Conservation (phyloP, 2,329 filamentous ascomycete genomes). For the Calonectria honghensis region DNA sequence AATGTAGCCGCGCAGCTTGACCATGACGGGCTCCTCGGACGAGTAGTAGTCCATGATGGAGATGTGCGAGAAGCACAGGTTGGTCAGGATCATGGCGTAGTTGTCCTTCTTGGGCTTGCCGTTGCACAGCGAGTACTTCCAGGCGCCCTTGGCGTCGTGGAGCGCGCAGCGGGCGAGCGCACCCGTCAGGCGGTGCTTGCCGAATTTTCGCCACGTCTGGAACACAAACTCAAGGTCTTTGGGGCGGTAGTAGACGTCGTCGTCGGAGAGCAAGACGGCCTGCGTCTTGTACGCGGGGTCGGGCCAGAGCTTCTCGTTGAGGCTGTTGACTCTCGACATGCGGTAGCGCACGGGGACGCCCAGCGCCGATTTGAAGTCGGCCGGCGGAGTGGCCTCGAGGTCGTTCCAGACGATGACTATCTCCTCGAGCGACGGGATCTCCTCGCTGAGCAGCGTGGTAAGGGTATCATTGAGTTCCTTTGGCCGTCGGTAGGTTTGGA, state of each 20-base stretch:
- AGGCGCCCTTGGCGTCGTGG: slow-evolving; percentile 51
- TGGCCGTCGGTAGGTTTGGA: slow-evolving; percentile 61
- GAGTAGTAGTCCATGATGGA: slow-evolving; percentile 63
- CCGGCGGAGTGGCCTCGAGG: slow-evolving; percentile 55
- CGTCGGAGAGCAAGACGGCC: slow-evolving; percentile 63
- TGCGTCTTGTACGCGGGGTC: slow-evolving; percentile 61
- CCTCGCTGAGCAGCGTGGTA: slow-evolving; percentile 50
- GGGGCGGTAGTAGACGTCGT: slow-evolving; percentile 64
- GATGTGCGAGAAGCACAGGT: slow-evolving; percentile 62
- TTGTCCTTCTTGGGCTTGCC: slow-evolving; percentile 49
- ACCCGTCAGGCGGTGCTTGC: slow-evolving; percentile 59
- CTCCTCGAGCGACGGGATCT: slow-evolving; percentile 61
- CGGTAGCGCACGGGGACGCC: slow-evolving; percentile 61
- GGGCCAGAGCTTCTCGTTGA: slow-evolving; percentile 62
- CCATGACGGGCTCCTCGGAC: slow-evolving; percentile 57
- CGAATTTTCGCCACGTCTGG: slow-evolving; percentile 64
- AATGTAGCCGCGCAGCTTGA: slow-evolving; percentile 60
- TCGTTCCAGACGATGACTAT: slow-evolving; percentile 64
- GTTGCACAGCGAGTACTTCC: slow-evolving; percentile 59
- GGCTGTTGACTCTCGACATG: slow-evolving; percentile 57
- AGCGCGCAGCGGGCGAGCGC: slow-evolving; percentile 60
- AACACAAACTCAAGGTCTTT: slow-evolving; percentile 64
- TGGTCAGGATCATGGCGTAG: slow-evolving; percentile 63
- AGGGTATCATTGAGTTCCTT: slow-evolving; percentile 60
- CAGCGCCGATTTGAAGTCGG: slow-evolving; percentile 55